phyloP scores from a whole-genome alignment of 176 grass and related monocot genomes.

The Oryza brachyantha region DNA sequence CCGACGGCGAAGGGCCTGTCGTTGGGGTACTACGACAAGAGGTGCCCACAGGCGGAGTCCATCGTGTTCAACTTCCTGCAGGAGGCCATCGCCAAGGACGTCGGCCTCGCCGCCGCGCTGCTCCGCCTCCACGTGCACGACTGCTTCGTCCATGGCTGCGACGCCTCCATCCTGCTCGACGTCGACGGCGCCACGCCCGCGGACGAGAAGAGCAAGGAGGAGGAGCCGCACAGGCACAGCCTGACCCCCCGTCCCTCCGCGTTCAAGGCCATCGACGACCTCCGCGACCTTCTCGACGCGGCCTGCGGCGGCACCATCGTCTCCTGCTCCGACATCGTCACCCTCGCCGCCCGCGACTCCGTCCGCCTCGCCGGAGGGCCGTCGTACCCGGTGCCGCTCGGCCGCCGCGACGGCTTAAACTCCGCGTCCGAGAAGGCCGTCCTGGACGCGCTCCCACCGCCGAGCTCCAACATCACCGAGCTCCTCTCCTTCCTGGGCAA shows the following conservation, averaged over 20 bases:
- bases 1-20: too few relatives aligned
- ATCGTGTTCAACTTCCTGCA: constrained; percentile 37
- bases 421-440: neutral
- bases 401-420: constrained; percentile 44
- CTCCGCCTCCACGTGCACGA: constrained; percentile 74
- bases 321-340: constrained; percentile 54
- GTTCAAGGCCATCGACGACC: constrained; percentile 70
- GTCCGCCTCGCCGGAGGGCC: constrained; percentile 54
- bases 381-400: constrained; percentile 43
- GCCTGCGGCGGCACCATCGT: constrained; percentile 40
- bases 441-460: neutral
- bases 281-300: constrained; percentile 25
- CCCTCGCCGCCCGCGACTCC: constrained; percentile 32
- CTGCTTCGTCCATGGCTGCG: constrained; percentile 89
- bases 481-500: constrained; percentile 31
- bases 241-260: constrained; percentile 57
- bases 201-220: constrained; percentile 52
- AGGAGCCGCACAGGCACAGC: constrained; percentile 55
- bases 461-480: neutral
- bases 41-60: constrained; percentile 45
- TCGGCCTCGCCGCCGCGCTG: constrained; percentile 62
- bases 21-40: too few relatives aligned
- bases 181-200: constrained; percentile 49
- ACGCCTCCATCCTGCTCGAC: constrained; percentile 65
- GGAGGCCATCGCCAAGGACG: constrained; percentile 28